Evolutionary conservation across 1,284 basidiomycete genomes (phyloP), one percentile per base, ranked within the genome.

Genomic region (Irpex sp.): DNA sequence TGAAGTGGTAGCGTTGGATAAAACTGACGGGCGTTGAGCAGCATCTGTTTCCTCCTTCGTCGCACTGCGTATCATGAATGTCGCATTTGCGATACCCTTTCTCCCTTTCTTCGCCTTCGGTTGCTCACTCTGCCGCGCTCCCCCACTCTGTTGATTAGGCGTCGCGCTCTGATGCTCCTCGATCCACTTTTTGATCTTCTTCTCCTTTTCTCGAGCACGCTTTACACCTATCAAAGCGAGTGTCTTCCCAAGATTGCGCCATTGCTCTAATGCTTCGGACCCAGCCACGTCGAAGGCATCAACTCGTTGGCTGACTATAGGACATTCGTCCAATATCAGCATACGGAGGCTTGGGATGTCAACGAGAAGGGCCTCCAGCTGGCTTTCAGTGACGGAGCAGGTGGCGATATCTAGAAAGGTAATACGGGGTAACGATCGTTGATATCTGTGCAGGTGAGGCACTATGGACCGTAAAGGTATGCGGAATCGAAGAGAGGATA

Each of bases 341-440:
- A 86, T 80, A 43, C 74, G 73, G 7, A 89, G 68, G 2, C 71
- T 68, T 4, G 69, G 66, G 63, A 87, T 81, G 6, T 76, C 79
- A 4, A 74, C 75, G 1, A 85, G 71, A 4, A 90, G 70, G 13
- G 71, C 75, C 58, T 83, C 82, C 43, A 88, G 69, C 59, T 88
- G 85, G 0, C 69, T 59, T 57, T 80, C 77, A 19, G 76, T 69
- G 19, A 89, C 70, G 46, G 74, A 76, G 68, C 81, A 84, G 1
- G 87, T 88, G 0, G 86, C 86, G 26, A 91, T 67, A 69, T 92
- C 89, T 15, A 92, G 77, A 21, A 83, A 75, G 53, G 78, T 72
- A 26, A 86, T 67, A 33, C 67, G 63, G 0, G 81, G 82, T 26
- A 80, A 70, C 11, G 78, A 69, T 5, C 58, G 60, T 47, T 78